Evolutionary conservation across 2,329 filamentous ascomycete genomes (phyloP).

Genomic region (Penicillium sp.): DNA sequence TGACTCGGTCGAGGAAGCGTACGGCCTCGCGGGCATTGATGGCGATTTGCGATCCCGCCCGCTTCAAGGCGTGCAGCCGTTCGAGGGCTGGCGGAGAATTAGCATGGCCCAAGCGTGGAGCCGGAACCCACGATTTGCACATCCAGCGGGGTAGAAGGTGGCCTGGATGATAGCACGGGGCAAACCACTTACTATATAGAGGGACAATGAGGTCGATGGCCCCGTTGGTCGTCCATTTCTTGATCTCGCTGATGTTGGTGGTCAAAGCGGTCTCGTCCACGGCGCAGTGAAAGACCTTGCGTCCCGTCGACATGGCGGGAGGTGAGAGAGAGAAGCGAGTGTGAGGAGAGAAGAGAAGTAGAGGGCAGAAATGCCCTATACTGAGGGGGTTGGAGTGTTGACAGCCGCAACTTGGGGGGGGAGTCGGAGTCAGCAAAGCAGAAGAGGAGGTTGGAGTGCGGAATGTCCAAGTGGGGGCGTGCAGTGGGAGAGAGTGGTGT

Average conservation of each 20-base stretch:
- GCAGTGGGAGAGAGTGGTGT: slow-evolving; percentile 37
- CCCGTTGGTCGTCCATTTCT: slow-evolving; percentile 56
- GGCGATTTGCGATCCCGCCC: slow-evolving; percentile 50
- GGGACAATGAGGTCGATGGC: slow-evolving; percentile 56
- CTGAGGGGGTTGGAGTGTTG: slow-evolving; percentile 31
- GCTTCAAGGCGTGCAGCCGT: slow-evolving; percentile 51
- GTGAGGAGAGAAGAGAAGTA: slow-evolving; percentile 9
- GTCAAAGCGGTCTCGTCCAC: slow-evolving; percentile 58
- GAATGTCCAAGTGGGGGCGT: slow-evolving; percentile 16
- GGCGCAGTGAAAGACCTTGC: slow-evolving; percentile 56
- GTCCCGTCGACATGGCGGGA: slow-evolving; percentile 44
- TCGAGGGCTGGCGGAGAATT: slow-evolving; percentile 45
- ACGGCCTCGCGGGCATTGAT: slow-evolving; percentile 57
- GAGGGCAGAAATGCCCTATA: slow-evolving; percentile 30
- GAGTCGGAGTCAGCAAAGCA: slow-evolving; percentile 26
- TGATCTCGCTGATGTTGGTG: slow-evolving; percentile 57
- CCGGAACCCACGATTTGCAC: neutral
- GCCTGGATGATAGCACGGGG: neutral
- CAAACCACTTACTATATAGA: slow-evolving; percentile 51
- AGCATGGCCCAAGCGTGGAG: slow-evolving; percentile 6
- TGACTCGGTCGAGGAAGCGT: slow-evolving; percentile 56
- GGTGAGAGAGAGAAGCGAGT: slow-evolving; percentile 24
- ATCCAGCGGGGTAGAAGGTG: neutral
- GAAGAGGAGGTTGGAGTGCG: slow-evolving; percentile 12
- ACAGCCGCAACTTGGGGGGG: slow-evolving; percentile 34